A percentile compares a stretch with the other conserved stretches of the same genome.
Evolutionary conservation across 140 eudicot species (phyloP).

Genomic region (Senecio squalidus): DNA sequence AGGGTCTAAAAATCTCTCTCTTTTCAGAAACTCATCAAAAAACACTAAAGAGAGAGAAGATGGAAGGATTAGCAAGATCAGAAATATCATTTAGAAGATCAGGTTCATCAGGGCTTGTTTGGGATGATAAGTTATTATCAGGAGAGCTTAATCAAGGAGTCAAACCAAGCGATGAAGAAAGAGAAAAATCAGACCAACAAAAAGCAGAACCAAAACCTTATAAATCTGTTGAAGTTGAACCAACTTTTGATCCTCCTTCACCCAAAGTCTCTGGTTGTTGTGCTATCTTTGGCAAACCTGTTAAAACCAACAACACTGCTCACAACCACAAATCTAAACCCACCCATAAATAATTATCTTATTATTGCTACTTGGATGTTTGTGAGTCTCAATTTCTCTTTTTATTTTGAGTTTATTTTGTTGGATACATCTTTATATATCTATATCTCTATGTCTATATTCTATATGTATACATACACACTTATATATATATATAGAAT

Average conservation of each 20-base stretch:
- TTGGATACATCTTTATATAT: slow-evolving; percentile 20
- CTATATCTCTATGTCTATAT: slow-evolving; percentile 11
- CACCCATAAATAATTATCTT: slow-evolving; percentile 25
- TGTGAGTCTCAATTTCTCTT: slow-evolving; percentile 31
- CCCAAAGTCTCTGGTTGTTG: slow-evolving; percentile 68
- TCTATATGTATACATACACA: slow-evolving; percentile 12
- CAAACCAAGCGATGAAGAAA: slow-evolving; percentile 36
- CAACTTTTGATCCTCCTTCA: slow-evolving; percentile 65
- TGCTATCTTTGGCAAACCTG: slow-evolving; percentile 42
- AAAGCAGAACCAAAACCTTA: slow-evolving; percentile 32
- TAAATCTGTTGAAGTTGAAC: slow-evolving; percentile 44
- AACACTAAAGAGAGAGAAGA: not conserved
- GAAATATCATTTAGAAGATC: slow-evolving; percentile 80
- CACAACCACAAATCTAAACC: slow-evolving; percentile 28
- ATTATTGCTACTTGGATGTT: slow-evolving; percentile 21
- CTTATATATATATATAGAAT: slow-evolving; percentile 10
- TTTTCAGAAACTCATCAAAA: not conserved
- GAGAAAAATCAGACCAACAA: slow-evolving; percentile 12
- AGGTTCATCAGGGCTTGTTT: slow-evolving; percentile 82
- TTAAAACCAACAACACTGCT: slow-evolving; percentile 20
- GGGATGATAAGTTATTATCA: slow-evolving; percentile 66
- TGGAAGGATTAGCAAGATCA: slow-evolving; percentile 64
- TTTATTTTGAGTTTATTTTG: slow-evolving; percentile 15
- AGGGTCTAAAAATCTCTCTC: not conserved
- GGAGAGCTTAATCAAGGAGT: slow-evolving; percentile 38